A percentile compares a stretch with the other conserved stretches of the same genome.
phyloP scores from a whole-genome alignment of 176 grass and related monocot species.

The Musa troglodytarum region DNA sequence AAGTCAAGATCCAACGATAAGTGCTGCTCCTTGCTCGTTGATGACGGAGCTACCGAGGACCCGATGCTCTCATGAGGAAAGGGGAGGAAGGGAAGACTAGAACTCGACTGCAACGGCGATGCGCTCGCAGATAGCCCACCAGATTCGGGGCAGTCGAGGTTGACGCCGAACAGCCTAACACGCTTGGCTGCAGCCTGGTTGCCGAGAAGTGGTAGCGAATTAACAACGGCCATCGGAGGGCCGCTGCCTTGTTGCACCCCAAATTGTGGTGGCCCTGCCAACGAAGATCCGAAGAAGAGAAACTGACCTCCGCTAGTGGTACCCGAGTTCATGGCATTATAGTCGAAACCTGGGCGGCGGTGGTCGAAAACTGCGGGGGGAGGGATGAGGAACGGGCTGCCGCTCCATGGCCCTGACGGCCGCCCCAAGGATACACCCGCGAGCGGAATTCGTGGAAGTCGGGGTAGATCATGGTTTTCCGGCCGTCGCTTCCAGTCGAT shows the following conservation, averaged over 20 bases:
- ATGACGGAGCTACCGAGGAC: conserved; percentile 33
- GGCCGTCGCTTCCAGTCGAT: conserved; percentile 85
- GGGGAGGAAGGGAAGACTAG: conserved; percentile 35
- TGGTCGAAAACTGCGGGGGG: conserved; percentile 56
- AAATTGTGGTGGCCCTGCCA: conserved; percentile 32
- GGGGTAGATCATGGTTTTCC: conserved; percentile 35
- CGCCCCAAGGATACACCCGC: conserved; percentile 9
- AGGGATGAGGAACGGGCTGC: conserved; percentile 33
- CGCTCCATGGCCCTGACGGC: conserved; percentile 31
- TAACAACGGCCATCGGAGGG: conserved; percentile 35
- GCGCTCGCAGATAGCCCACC: conserved; percentile 31
- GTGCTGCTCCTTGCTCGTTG: conserved; percentile 53
- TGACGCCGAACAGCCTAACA: conserved; percentile 83
- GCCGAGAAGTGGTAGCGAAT: conserved; percentile 44
- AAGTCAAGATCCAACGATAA: conserved; percentile 93
- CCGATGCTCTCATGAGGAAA: conserved; percentile 23
- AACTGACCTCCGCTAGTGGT: conserved; percentile 28
- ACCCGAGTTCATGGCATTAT: conserved; percentile 22
- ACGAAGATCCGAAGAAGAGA: conserved; percentile 31
- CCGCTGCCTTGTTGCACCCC: conserved; percentile 27
- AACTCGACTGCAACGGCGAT: conserved; percentile 25
- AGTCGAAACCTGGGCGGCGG: conserved; percentile 38
- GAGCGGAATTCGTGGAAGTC: conserved; percentile 34
- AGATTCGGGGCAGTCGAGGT: conserved; percentile 58
- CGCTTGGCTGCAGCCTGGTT: conserved; percentile 54